A percentile compares a stretch with the other conserved stretches of the same genome.
These are phyloP conservation scores for Xylaria multiplex DNA, from an alignment of 2,329 filamentous ascomycete genomes.

Conservation along the genomic window DNA sequence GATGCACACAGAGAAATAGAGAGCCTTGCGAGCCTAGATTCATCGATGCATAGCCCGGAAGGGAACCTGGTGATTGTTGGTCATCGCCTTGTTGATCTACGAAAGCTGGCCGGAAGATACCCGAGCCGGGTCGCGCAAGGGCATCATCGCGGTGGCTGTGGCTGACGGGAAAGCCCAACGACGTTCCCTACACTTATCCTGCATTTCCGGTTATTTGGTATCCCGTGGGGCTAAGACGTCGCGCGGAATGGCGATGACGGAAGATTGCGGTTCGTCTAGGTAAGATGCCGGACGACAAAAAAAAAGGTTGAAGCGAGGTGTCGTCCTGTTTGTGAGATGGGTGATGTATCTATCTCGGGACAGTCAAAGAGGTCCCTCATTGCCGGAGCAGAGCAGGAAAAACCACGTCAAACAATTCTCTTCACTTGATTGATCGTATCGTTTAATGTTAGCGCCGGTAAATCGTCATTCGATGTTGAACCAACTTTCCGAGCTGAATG, in stretches of 20 bases:
- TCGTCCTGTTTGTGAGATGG: background rate
- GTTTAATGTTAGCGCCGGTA: background rate
- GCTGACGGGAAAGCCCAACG: constrained; percentile 21
- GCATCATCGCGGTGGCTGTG: constrained; percentile 19
- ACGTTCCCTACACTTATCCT: constrained; percentile 10
- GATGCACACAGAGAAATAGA: constrained; percentile 1
- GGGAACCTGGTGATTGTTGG: constrained; percentile 3
- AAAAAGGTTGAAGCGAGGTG: background rate
- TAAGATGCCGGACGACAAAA: constrained; percentile 1
- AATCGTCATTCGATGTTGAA: background rate
- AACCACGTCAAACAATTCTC: constrained; percentile 3
- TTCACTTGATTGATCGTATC: constrained; percentile 5
- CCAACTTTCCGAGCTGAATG: constrained; percentile 6
- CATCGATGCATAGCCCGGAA: constrained; percentile 13
- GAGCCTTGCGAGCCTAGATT: constrained; percentile 11
- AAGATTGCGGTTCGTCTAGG: background rate
- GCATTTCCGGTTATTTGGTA: constrained; percentile 29
- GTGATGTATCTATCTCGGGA: background rate
- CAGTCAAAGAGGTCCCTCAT: constrained; percentile 4
- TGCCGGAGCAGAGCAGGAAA: background rate
- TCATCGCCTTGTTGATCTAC: constrained; percentile 23
- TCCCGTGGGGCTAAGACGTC: constrained; percentile 21
- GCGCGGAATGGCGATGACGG: constrained; percentile 11
- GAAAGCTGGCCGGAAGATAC: constrained; percentile 24
- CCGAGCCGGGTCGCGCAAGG: constrained; percentile 28